These are phyloP conservation scores for Sarcodon sp. DNA, from an alignment of 768 basidiomycete species.

Conservation along the genomic window DNA sequence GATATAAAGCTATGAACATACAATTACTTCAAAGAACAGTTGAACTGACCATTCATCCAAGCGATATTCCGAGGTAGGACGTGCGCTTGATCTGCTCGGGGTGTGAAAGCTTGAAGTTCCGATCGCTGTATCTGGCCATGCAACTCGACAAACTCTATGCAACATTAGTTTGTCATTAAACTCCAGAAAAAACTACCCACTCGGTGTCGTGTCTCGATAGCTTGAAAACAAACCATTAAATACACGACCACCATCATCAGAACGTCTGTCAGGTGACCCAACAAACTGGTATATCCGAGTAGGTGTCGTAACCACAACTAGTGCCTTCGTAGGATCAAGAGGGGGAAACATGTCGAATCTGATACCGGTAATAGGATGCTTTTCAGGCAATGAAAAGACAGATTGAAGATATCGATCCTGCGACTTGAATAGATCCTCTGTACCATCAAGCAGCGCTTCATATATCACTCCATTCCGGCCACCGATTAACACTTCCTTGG, in stretches of 20 bases:
- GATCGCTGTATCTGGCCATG: conserved; percentile 68
- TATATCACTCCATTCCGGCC: conserved; percentile 77
- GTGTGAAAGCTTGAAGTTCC: conserved; percentile 71
- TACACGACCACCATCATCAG: conserved; percentile 66
- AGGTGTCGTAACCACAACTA: conserved; percentile 76
- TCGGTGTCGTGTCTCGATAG: conserved; percentile 70
- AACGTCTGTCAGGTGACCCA: conserved; percentile 50
- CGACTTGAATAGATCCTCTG: conserved; percentile 87
- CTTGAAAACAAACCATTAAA: conserved; percentile 63
- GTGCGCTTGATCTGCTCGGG: conserved; percentile 53
- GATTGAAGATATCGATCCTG: conserved; percentile 67
- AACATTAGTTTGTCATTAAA: conserved; percentile 9
- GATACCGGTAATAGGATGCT: conserved; percentile 75
- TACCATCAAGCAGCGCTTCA: conserved; percentile 81
- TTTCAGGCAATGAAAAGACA: conserved; percentile 69
- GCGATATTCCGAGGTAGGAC: conserved; percentile 67
- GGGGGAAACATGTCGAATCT: conserved; percentile 68
- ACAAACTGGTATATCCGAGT: conserved; percentile 87
- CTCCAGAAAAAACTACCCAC: conserved; percentile 27
- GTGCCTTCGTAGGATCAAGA: conserved; percentile 41
- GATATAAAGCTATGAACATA: not conserved
- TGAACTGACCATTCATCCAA: conserved; percentile 75
- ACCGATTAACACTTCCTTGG: conserved; percentile 79
- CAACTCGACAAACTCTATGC: conserved; percentile 78
- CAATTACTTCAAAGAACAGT: not conserved